These are phyloP conservation scores for Chytriomyces sp. DNA, from an alignment of 192 early-diverging fungal species.

Conservation along the genomic window DNA sequence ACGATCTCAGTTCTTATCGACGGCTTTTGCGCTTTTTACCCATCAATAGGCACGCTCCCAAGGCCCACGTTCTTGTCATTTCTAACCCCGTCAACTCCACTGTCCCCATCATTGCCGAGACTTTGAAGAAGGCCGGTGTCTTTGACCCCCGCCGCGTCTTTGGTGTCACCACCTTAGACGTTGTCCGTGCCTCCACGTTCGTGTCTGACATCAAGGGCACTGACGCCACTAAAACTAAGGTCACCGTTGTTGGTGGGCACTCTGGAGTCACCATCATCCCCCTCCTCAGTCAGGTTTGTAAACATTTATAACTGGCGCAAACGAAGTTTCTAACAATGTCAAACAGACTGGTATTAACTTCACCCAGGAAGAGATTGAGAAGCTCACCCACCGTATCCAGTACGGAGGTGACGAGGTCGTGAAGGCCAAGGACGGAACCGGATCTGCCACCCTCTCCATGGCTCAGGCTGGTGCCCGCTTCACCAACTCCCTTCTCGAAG, in stretches of 20 bases:
- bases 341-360: slow-evolving; percentile 65
- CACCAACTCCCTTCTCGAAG: slow-evolving; percentile 83
- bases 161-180: slow-evolving; percentile 93
- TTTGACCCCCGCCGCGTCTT: slow-evolving; percentile 89
- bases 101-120: slow-evolving; percentile 93
- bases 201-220: slow-evolving; percentile 75
- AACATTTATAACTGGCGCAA: no score
- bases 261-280: slow-evolving; percentile 95
- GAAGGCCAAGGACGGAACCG: slow-evolving; percentile 96
- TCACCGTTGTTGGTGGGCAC: slow-evolving; percentile 91
- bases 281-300: slow-evolving; percentile 73
- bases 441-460: slow-evolving; percentile 67
- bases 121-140: slow-evolving; percentile 85
- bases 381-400: slow-evolving; percentile 93
- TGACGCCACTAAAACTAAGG: slow-evolving; percentile 69
- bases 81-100: slow-evolving; percentile 99
- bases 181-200: slow-evolving; percentile 92
- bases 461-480: slow-evolving; percentile 78
- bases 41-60: slow-evolving; percentile 69
- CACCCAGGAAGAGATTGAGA: slow-evolving; percentile 78
- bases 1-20: not conserved
- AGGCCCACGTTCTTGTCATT: slow-evolving; percentile 87
- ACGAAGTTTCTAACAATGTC: no score
- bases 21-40: slow-evolving; percentile 26
- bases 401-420: slow-evolving; percentile 98